Evolutionary conservation across 768 basidiomycete species (phyloP).

Genomic region (Gymnopilus dilepis): DNA sequence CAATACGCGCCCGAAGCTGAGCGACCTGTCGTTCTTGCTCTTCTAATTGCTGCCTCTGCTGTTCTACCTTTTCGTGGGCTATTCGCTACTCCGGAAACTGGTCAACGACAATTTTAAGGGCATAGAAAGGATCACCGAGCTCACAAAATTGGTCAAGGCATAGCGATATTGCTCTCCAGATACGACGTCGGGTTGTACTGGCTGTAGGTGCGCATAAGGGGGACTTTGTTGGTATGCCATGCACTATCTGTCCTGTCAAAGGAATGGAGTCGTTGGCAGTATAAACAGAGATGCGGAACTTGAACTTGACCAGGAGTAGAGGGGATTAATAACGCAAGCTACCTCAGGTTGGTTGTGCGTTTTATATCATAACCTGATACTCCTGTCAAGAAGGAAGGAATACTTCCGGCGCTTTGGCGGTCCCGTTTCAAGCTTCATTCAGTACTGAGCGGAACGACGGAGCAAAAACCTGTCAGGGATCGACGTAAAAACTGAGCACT

Average conservation of each 20-base stretch:
- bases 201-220: conserved; percentile 32
- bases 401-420: conserved; percentile 20
- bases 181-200: conserved; percentile 43
- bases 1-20: conserved; percentile 69
- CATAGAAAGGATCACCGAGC: conserved; percentile 29
- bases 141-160: conserved; percentile 81
- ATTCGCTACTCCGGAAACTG: conserved; percentile 57
- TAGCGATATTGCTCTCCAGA: conserved; percentile 79
- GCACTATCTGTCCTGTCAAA: conserved; percentile 10
- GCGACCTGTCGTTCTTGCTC: conserved; percentile 88
- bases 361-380: conserved; percentile 22
- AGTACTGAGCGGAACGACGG: conserved; percentile 17
- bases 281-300: conserved; percentile 10
- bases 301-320: neutral
- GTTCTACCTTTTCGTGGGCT: conserved; percentile 88
- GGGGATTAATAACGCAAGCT: conserved; percentile 8
- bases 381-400: conserved; percentile 16
- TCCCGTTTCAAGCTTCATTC: conserved; percentile 20
- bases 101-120: neutral
- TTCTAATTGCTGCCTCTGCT: conserved; percentile 77
- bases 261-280: conserved; percentile 21
- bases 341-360: conserved; percentile 16
- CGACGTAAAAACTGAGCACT: conserved; percentile 6
- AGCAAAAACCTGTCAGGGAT: conserved; percentile 11
- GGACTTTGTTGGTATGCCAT: conserved; percentile 36